Conservation (phyloP, 208 protist genomes). For the Trypanosoma brucei region DNA sequence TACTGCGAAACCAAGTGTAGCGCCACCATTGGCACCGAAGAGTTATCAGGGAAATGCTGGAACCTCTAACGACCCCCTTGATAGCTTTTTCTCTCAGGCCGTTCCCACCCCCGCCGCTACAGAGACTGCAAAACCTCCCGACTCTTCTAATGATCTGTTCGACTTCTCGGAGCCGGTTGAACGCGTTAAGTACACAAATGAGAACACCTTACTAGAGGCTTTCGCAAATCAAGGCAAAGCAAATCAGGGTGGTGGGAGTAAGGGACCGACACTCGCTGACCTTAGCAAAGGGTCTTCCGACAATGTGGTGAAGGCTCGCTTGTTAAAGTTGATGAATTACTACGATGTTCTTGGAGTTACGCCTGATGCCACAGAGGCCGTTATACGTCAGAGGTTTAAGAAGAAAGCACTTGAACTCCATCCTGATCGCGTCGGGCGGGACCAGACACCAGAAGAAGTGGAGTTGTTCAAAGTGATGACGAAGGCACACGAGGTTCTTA, state of each 20-base stretch:
- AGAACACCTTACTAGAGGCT: slow-evolving; percentile 53
- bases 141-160: slow-evolving; percentile 43
- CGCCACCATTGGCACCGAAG: not conserved
- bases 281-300: slow-evolving; percentile 26
- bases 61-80: slow-evolving; percentile 15
- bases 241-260: slow-evolving; percentile 1
- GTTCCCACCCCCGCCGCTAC: slow-evolving; percentile 9
- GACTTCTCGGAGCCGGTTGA: slow-evolving; percentile 57
- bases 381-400: slow-evolving; percentile 79
- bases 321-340: slow-evolving; percentile 87
- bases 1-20: not conserved
- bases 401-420: slow-evolving; percentile 84
- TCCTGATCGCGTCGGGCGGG: slow-evolving; percentile 63
- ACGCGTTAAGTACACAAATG: slow-evolving; percentile 41
- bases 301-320: slow-evolving; percentile 66
- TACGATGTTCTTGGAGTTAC: slow-evolving; percentile 88
- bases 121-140: slow-evolving; percentile 2
- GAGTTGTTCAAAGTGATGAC: slow-evolving; percentile 89
- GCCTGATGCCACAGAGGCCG: slow-evolving; percentile 48
- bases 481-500: slow-evolving; percentile 82
- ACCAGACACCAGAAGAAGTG: slow-evolving; percentile 73
- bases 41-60: not conserved
- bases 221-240: slow-evolving; percentile 63
- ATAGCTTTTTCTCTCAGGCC: slow-evolving; percentile 17
- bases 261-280: slow-evolving; percentile 25